A percentile compares a stretch with the other conserved stretches of the same genome.
These are phyloP conservation scores for Kuraishia piskuri DNA, from an alignment of 805 yeast species.

Conservation along the genomic window DNA sequence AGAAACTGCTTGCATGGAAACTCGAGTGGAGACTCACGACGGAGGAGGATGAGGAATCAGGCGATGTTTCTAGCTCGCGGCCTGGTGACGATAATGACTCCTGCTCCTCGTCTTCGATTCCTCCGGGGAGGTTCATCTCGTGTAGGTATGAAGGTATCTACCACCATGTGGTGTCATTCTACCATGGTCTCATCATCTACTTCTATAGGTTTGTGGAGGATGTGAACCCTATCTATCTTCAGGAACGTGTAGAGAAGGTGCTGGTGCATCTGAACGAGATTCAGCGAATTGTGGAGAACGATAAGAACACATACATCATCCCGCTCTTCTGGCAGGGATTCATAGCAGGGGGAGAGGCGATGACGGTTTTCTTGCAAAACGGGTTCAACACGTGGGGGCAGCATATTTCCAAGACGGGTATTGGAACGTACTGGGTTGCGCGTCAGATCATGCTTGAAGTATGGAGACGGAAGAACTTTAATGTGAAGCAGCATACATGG, in stretches of 20 bases:
- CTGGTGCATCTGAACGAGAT: constrained; percentile 57
- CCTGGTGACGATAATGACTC: constrained; percentile 9
- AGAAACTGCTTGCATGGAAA: constrained; percentile 53
- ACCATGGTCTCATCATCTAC: constrained; percentile 63
- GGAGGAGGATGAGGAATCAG: constrained; percentile 15
- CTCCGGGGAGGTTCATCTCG: constrained; percentile 25
- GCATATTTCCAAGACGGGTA: constrained; percentile 47
- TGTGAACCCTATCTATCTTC: constrained; percentile 47
- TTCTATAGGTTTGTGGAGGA: constrained; percentile 57
- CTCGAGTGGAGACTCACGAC: constrained; percentile 59
- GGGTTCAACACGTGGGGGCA: constrained; percentile 71
- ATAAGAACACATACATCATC: constrained; percentile 48
- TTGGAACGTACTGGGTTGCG: constrained; percentile 83
- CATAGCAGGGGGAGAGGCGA: constrained; percentile 77
- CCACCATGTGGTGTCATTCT: constrained; percentile 76
- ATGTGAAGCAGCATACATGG: constrained; percentile 62
- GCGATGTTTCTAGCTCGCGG: background rate
- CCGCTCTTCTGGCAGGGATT: constrained; percentile 89
- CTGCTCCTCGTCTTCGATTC: background rate
- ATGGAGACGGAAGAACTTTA: constrained; percentile 64
- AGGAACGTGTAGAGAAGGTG: constrained; percentile 51
- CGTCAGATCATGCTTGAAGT: constrained; percentile 80
- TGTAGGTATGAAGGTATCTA: constrained; percentile 63
- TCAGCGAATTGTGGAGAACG: constrained; percentile 40
- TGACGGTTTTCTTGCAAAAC: constrained; percentile 44